Evolutionary conservation across 257 asterid species (phyloP).

Genomic region (Misopates orontium): DNA sequence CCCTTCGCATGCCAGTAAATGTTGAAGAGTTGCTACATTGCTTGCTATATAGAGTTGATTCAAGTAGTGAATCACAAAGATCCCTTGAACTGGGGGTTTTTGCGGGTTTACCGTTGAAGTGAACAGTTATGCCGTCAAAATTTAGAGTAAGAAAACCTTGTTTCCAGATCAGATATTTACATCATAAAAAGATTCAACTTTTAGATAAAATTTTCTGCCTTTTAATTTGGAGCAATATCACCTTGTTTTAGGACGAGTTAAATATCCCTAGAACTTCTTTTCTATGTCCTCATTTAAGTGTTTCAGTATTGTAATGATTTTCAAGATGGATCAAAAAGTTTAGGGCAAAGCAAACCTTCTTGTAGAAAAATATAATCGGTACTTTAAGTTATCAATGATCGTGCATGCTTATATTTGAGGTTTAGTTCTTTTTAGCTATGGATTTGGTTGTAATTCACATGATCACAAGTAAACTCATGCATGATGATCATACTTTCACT

Average conservation of each 20-base stretch:
- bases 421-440: too few relatives aligned
- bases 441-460: too few relatives aligned
- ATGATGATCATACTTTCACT: not conserved
- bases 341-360: not conserved
- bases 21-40: not conserved
- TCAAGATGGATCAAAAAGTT: not conserved
- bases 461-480: not conserved
- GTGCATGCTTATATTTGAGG: too few relatives aligned
- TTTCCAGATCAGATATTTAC: slow-evolving; percentile 9
- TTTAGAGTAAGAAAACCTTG: not conserved
- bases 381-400: not conserved
- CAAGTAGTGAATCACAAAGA: slow-evolving; percentile 2
- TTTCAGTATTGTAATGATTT: slow-evolving; percentile 1
- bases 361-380: not conserved
- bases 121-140: slow-evolving; percentile 5
- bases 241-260: not conserved
- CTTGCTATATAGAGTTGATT: slow-evolving; percentile 2
- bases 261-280: not conserved
- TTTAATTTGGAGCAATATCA: not conserved
- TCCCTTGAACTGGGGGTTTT: not conserved
- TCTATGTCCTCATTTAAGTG: slow-evolving; percentile 15
- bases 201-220: not conserved
- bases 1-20: slow-evolving; percentile 10
- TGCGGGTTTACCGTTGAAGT: not conserved
- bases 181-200: not conserved